Base-by-base conservation (phyloP, 176 grass and related monocot genomes). In the Rhynchospora breviuscula region DNA sequence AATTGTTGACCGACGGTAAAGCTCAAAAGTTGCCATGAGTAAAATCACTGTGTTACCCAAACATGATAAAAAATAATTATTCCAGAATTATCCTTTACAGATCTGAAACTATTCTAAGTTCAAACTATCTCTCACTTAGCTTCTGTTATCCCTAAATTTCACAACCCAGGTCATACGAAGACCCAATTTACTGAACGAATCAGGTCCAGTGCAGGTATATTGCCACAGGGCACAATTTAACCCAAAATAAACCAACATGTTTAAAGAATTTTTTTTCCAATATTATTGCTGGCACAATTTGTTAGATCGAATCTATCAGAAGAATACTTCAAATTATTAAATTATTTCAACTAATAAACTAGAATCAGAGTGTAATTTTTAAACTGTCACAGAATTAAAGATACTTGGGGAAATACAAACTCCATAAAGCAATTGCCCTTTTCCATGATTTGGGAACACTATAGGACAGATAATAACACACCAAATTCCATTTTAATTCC, bases 1-100 rank as follows among this genome's bases (percentile, higher is more conserved):
- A 84, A 98, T 91, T 59, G 85, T 73, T 52, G 95, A 93, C 63
- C 84, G 89, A 43, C 92, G 86, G 70, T 98, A 98, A 46, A 98
- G 72, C 87, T 94, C 92, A 82, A 94, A 93, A 63, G 90, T 94
- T 14, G 87, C 85, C 90, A 90, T 98, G 72, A 77, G 79, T 83
- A 49, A 59, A 52, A 66, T 78, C 66, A 70, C 83, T 82, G 80
- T 54, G 9, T 82, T 51, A 67, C 47, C 8, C 52, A 82, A 82
- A 67, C 26, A 80, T 56, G 17, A 59, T 15, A 80, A 67, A 51
- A 17, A 43, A 7, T 68, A 66, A 66, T 48, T 26, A 82, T 46
- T 63, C 6, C 44, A 22, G 6, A 82, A 82, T 52, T 65, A 26
- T 14, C 17, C 4, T 75, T 52, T 17, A 75, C 65, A 68, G 31